Conservation (phyloP, 345 rosid genomes). For the Raphanus sativus region DNA sequence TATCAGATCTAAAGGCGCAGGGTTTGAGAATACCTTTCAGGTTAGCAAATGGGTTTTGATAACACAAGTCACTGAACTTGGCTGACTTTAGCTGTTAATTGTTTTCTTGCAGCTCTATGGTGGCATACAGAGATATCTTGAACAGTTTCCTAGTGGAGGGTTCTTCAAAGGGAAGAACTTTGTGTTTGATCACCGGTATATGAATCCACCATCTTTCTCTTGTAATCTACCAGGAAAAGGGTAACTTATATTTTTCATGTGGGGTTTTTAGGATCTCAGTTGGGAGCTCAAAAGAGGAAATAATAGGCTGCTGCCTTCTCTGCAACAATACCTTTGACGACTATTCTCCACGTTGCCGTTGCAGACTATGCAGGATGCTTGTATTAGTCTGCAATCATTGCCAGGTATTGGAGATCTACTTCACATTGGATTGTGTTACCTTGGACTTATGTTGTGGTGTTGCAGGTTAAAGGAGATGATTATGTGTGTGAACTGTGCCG, state of each 20-base stretch:
- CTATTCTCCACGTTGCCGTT: slow-evolving; percentile 81
- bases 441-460: slow-evolving; percentile 12
- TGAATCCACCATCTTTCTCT: neutral
- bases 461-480: slow-evolving; percentile 55
- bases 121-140: slow-evolving; percentile 93
- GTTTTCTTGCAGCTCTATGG: slow-evolving; percentile 71
- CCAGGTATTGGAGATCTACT: slow-evolving; percentile 46
- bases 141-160: slow-evolving; percentile 88
- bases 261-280: slow-evolving; percentile 68
- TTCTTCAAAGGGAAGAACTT: slow-evolving; percentile 92
- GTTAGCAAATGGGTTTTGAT: slow-evolving; percentile 39
- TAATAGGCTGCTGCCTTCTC: slow-evolving; percentile 71
- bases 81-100: slow-evolving; percentile 10
- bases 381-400: slow-evolving; percentile 82
- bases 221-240: neutral
- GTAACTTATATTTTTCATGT: slow-evolving; percentile 6
- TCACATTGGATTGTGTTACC: neutral
- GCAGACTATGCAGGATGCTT: slow-evolving; percentile 82
- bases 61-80: neutral
- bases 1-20: slow-evolving; percentile 79
- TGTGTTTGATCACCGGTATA: slow-evolving; percentile 93
- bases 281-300: slow-evolving; percentile 64
- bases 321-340: slow-evolving; percentile 73
- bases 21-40: slow-evolving; percentile 89
- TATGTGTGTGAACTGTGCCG: slow-evolving; percentile 82